phyloP scores from a whole-genome alignment of 2,329 filamentous ascomycete species.

The Ascochyta koolunga region DNA sequence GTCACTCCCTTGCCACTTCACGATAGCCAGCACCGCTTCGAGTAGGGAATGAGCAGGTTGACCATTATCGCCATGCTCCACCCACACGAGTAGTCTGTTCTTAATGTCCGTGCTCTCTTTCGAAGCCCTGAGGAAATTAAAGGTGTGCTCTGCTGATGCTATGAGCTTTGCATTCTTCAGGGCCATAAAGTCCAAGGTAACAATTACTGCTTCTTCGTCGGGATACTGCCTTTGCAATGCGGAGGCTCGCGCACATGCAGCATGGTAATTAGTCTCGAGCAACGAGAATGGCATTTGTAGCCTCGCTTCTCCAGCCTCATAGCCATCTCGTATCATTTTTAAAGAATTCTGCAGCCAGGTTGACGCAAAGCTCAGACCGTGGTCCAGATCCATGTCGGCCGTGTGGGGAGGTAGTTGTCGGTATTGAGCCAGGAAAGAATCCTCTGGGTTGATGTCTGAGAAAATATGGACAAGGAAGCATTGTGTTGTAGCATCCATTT shows the following conservation, averaged over 20 bases:
- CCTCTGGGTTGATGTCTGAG: neutral
- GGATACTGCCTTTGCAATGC: neutral
- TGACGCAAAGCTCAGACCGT: neutral
- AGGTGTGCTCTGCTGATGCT: neutral
- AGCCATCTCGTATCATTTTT: neutral
- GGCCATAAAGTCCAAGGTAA: neutral
- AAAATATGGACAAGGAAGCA: neutral
- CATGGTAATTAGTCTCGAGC: neutral
- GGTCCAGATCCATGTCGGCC: neutral
- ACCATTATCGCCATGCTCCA: neutral
- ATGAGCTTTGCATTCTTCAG: neutral
- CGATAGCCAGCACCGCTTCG: neutral
- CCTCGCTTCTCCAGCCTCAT: neutral
- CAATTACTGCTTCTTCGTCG: neutral
- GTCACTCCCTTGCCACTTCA: neutral
- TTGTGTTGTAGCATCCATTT: neutral
- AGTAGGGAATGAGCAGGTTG: neutral
- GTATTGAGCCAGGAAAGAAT: neutral
- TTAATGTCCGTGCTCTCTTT: neutral
- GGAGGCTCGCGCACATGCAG: neutral
- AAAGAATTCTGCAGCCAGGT: neutral
- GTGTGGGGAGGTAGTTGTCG: neutral
- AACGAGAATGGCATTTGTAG: neutral
- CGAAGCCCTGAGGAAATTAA: neutral
- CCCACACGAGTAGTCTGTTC: neutral